Conservation (phyloP, 257 asterid genomes). For the Solanum bulbocastanum region DNA sequence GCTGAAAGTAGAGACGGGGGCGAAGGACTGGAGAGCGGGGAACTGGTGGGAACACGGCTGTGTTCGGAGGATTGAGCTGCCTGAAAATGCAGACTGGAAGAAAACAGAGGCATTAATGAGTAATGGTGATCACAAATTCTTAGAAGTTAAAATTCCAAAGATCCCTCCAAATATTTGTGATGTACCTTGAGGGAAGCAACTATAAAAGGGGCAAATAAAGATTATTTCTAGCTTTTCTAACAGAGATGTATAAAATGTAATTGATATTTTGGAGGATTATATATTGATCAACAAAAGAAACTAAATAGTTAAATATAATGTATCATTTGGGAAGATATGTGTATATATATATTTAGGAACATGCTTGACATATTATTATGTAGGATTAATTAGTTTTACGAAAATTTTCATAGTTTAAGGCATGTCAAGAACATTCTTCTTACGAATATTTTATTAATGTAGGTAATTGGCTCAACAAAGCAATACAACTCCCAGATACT, state of each 20-base stretch:
- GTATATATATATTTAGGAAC: neutral
- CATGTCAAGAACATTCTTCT: neutral
- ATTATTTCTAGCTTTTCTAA: neutral
- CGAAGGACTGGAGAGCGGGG: constrained; percentile 43
- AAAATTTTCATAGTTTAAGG: neutral
- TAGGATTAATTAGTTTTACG: neutral
- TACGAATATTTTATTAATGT: neutral
- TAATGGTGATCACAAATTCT: constrained; percentile 12
- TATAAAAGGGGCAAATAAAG: neutral
- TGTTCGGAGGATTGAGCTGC: constrained; percentile 68
- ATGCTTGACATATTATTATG: neutral
- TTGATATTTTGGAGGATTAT: neutral
- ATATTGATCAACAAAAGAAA: neutral
- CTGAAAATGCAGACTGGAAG: constrained; percentile 45
- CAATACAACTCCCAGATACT: no score
- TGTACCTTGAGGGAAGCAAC: neutral
- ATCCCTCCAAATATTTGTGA: neutral
- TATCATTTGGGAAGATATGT: neutral
- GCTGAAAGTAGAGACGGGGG: constrained; percentile 22
- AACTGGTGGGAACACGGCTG: constrained; percentile 88
- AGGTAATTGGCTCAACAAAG: neutral
- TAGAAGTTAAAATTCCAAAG: constrained; percentile 55
- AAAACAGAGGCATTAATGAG: constrained; percentile 46
- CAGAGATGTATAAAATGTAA: neutral
- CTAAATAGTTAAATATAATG: neutral